phyloP scores from a whole-genome alignment of 2,329 filamentous ascomycete genomes.

The Neonectria faginata region DNA sequence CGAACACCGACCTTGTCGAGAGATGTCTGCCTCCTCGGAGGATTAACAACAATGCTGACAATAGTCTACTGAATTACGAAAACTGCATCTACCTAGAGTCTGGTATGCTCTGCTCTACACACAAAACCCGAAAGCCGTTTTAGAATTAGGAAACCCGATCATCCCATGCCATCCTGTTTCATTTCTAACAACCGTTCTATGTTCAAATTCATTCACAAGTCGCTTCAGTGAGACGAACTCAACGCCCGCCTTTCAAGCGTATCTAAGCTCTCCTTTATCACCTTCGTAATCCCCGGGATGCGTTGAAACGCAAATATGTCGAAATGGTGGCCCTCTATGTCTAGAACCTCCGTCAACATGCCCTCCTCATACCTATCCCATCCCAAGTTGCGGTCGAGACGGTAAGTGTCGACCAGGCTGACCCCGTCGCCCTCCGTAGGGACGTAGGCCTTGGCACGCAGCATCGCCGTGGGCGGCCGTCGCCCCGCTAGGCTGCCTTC shows the following conservation, averaged over 20 bases:
- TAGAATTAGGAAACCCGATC: neutral
- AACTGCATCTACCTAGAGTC: neutral
- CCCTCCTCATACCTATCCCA: slow-evolving; percentile 61
- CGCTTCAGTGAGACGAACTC: neutral
- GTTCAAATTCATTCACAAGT: neutral
- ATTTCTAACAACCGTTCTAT: neutral
- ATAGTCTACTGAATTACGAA: neutral
- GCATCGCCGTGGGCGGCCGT: slow-evolving; percentile 57
- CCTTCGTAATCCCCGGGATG: slow-evolving; percentile 44
- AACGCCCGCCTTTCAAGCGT: slow-evolving; percentile 32
- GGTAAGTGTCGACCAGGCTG: slow-evolving; percentile 57
- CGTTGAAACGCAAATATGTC: slow-evolving; percentile 55
- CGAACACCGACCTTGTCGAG: too few relatives aligned
- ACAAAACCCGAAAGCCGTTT: neutral
- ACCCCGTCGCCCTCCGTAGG: slow-evolving; percentile 47
- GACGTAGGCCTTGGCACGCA: slow-evolving; percentile 58
- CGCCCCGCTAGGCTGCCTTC: slow-evolving; percentile 39
- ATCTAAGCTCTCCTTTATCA: slow-evolving; percentile 39
- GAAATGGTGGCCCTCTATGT: slow-evolving; percentile 65
- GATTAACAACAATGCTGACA: neutral
- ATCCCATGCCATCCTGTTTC: neutral
- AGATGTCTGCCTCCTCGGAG: too few relatives aligned
- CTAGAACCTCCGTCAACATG: slow-evolving; percentile 59
- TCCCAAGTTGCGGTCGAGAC: slow-evolving; percentile 57
- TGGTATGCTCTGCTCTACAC: too few relatives aligned